Evolutionary conservation across 257 asterid genomes (phyloP), one percentile per base, ranked within the genome.

Genomic region (Solanum ossicruentum): DNA sequence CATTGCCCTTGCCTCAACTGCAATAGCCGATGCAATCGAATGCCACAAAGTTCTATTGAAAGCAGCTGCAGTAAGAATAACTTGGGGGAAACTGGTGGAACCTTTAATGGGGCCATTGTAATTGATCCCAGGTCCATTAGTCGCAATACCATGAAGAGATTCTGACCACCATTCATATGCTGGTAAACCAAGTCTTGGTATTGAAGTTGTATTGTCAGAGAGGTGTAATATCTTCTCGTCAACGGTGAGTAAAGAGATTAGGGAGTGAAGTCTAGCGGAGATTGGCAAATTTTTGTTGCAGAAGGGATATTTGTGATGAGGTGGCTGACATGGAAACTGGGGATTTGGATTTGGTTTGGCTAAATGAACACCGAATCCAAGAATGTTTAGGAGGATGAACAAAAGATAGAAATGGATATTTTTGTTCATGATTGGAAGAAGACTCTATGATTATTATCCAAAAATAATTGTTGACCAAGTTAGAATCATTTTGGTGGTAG

Each of bases 91-190:
- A 52, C 61, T 45, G 28, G 99, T 96, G 84, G 98, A 97, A 32
- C 93, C 69, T 73, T 82, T 83, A 84, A 96, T 84, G 1, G 90
- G 3, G 67, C 98, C 99, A 86, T 92, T 55, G 89, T 93, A 93
- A 70, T 89, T 88, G 82, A 96, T 86, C 52, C 98, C 99, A 8
- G 99, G 98, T 10, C 98, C 99, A 83, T 95, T 91, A 83, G 75
- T 39, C 85, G 96, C 93, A 82, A 96, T 80, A 17, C 99, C 99
- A 85, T 95, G 99, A 85, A 96, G 95, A 7, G 99, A 95, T 41
- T 96, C 98, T 43, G 98, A 96, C 99, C 99, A 95, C 98, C 98
- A 96, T 83, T 93, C 91, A 86, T 92, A 95, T 7, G 94, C 60
- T 3, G 99, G 97, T 16, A 95, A 90, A 7, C 97, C 94, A 45